Conservation (phyloP, 768 basidiomycete genomes). For the Suillus cothurnatus region DNA sequence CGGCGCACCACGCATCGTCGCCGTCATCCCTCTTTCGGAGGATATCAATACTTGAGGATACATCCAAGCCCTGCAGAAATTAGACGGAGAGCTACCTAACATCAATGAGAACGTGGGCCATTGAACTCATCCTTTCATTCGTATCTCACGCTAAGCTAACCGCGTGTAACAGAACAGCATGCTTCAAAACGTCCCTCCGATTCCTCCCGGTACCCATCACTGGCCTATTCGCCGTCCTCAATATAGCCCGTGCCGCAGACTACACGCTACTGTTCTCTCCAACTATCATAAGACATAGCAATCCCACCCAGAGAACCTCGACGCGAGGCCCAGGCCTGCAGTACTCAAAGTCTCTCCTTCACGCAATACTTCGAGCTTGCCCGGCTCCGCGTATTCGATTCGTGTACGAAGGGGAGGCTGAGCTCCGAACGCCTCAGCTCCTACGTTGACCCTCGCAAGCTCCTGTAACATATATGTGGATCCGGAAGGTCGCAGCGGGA, state of each 20-base stretch:
- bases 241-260: conserved; percentile 85
- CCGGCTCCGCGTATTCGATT: conserved; percentile 77
- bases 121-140: conserved; percentile 50
- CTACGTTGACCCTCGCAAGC: no score
- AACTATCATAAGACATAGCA: conserved; percentile 75
- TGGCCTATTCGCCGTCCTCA: conserved; percentile 73
- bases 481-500: no score
- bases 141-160: conserved; percentile 3
- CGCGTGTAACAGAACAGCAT: conserved; percentile 59
- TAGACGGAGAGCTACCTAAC: conserved; percentile 45
- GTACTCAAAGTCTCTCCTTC: conserved; percentile 89
- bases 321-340: conserved; percentile 62
- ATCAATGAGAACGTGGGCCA: conserved; percentile 45
- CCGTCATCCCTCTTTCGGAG: conserved; percentile 33
- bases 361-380: conserved; percentile 92
- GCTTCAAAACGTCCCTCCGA: conserved; percentile 92
- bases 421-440: conserved; percentile 81
- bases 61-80: conserved; percentile 56
- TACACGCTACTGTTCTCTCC: conserved; percentile 91
- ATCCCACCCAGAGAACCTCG: conserved; percentile 58
- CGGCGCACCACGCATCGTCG: background rate
- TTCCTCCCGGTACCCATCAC: conserved; percentile 77
- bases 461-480: no score
- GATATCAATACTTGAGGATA: conserved; percentile 59
- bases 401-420: conserved; percentile 73